phyloP scores from a whole-genome alignment of 2,329 filamentous ascomycete genomes.

The Knufia fluminis region DNA sequence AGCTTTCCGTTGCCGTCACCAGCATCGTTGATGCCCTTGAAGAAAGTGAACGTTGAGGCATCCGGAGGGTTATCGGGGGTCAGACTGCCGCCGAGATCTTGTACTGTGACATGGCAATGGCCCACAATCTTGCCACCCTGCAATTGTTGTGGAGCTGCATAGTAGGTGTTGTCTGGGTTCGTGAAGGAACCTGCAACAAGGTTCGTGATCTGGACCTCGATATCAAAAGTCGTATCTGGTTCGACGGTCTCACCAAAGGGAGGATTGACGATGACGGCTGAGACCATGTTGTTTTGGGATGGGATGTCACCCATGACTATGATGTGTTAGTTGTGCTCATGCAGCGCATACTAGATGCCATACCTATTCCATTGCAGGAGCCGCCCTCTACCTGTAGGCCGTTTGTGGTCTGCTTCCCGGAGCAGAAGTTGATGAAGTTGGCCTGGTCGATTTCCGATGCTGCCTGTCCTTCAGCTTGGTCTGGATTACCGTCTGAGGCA shows the following conservation, averaged over 20 bases:
- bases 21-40: conserved; percentile 51
- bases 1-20: conserved; percentile 49
- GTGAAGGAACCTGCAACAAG: conserved; percentile 46
- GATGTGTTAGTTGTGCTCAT: background rate
- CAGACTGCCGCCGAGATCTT: conserved; percentile 35
- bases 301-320: conserved; percentile 49
- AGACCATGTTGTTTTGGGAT: conserved; percentile 43
- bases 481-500: conserved; percentile 15
- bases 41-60: conserved; percentile 44
- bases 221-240: conserved; percentile 37
- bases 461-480: conserved; percentile 32
- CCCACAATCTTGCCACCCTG: conserved; percentile 31
- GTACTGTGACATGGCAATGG: conserved; percentile 40
- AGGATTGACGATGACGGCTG: conserved; percentile 44
- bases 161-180: conserved; percentile 47
- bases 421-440: conserved; percentile 55
- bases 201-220: conserved; percentile 41
- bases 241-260: conserved; percentile 33
- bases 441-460: conserved; percentile 38
- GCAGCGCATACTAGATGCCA: background rate
- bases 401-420: conserved; percentile 46
- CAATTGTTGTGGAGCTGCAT: conserved; percentile 46
- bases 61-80: conserved; percentile 31
- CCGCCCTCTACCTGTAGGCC: conserved; percentile 42
- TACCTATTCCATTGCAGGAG: conserved; percentile 46